Percentiles rank a stretch among this genome's conserved stretches.
These are phyloP conservation scores for Colletotrichum sublineola DNA, from an alignment of 2,329 filamentous ascomycete genomes.

Conservation along the genomic window DNA sequence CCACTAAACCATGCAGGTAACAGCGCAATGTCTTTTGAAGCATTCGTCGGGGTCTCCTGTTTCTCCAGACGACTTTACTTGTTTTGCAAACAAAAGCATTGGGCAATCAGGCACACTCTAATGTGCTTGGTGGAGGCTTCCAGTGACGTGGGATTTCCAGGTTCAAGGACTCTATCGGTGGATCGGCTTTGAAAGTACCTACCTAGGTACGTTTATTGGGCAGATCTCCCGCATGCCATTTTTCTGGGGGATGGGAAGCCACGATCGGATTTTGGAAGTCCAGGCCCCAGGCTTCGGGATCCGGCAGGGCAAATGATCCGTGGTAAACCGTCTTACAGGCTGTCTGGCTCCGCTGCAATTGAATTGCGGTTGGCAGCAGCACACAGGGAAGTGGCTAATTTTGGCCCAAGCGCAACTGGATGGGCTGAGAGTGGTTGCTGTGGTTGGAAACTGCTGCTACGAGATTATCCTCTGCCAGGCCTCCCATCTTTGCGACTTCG, in stretches of 20 bases:
- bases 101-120: slow-evolving; percentile 1
- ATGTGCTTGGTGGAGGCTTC: slow-evolving; percentile 18
- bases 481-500: slow-evolving; percentile 33
- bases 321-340: not conserved
- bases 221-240: slow-evolving; percentile 33
- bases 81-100: not conserved
- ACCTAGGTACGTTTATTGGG: slow-evolving; percentile 20
- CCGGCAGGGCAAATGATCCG: slow-evolving; percentile 29
- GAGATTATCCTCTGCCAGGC: slow-evolving; percentile 37
- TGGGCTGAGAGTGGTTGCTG: slow-evolving; percentile 32
- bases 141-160: slow-evolving; percentile 31
- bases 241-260: slow-evolving; percentile 29
- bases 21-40: too few relatives aligned
- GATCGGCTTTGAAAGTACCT: not conserved
- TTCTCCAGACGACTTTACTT: not conserved
- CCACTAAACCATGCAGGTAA: not conserved
- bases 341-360: not conserved
- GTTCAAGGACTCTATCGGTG: slow-evolving; percentile 11
- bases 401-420: slow-evolving; percentile 33
- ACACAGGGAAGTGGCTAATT: slow-evolving; percentile 31
- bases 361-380: slow-evolving; percentile 17
- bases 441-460: slow-evolving; percentile 27
- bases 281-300: slow-evolving; percentile 25
- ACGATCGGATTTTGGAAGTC: slow-evolving; percentile 33
- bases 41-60: not conserved